Conservation (phyloP, 352 stramenopile species). For the Phytophthora lateralis region DNA sequence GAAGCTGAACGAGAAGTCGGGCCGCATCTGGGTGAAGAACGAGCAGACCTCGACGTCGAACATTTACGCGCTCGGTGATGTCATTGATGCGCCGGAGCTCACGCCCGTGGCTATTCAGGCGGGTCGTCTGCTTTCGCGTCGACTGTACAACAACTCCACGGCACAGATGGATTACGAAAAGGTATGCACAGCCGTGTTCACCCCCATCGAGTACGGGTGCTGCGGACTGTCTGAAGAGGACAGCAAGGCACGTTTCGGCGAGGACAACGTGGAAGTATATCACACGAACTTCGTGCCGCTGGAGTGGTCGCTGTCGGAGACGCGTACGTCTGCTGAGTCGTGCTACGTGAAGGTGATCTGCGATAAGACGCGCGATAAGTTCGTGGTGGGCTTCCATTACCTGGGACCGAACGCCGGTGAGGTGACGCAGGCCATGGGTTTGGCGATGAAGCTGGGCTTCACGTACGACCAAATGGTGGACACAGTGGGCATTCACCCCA, state of each 20-base stretch:
- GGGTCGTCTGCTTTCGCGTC: conserved; percentile 89
- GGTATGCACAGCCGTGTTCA: conserved; percentile 94
- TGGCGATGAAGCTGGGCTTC: conserved; percentile 95
- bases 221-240: conserved; percentile 97
- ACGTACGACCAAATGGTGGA: conserved; percentile 93
- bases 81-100: conserved; percentile 96
- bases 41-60: conserved; percentile 95
- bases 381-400: conserved; percentile 98
- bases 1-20: conserved; percentile 88
- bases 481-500: conserved; percentile 97
- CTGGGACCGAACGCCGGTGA: conserved; percentile 98
- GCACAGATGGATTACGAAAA: conserved; percentile 95
- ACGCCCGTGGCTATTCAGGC: conserved; percentile 98
- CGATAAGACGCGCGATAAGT: conserved; percentile 85
- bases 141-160: conserved; percentile 88
- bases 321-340: conserved; percentile 60
- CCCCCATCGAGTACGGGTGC: conserved; percentile 97
- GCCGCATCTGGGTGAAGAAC: conserved; percentile 91
- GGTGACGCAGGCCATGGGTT: conserved; percentile 93
- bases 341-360: conserved; percentile 97
- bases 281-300: conserved; percentile 96
- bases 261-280: conserved; percentile 95
- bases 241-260: conserved; percentile 88
- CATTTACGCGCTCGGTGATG: conserved; percentile 98
- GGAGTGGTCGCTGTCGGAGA: conserved; percentile 92